Conservation (phyloP, 1,284 basidiomycete genomes). For the Golubevia pallescens region DNA sequence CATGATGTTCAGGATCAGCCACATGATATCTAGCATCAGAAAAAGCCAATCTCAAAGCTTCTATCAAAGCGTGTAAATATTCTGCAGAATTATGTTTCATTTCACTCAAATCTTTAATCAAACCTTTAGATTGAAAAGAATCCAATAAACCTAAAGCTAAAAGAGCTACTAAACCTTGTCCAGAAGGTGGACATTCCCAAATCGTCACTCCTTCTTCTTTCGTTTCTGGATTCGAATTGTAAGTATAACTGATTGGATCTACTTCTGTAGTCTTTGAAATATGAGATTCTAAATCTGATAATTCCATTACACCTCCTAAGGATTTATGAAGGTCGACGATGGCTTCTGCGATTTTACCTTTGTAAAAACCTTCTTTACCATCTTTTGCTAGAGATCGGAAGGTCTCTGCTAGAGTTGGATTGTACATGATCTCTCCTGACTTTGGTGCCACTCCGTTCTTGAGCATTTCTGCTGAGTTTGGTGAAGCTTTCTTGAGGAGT, state of each 20-base stretch:
- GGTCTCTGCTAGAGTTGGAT: constrained; percentile 79
- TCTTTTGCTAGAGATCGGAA: constrained; percentile 79
- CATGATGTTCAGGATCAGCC: constrained; percentile 78
- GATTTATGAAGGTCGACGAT: constrained; percentile 77
- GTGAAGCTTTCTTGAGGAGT: constrained; percentile 79
- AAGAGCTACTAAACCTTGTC: constrained; percentile 92
- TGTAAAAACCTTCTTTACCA: constrained; percentile 90
- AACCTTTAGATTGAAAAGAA: constrained; percentile 77
- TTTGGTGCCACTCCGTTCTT: constrained; percentile 75
- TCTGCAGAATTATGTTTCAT: constrained; percentile 85
- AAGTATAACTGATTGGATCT: constrained; percentile 88
- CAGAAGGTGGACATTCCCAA: constrained; percentile 84
- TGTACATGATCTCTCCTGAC: constrained; percentile 62
- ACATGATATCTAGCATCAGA: constrained; percentile 83
- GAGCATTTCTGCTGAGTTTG: constrained; percentile 82
- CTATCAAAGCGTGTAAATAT: constrained; percentile 87
- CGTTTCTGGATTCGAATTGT: constrained; percentile 66
- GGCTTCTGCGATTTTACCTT: constrained; percentile 82
- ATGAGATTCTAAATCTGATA: constrained; percentile 84
- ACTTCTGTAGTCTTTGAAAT: constrained; percentile 73
- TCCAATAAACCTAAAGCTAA: constrained; percentile 91
- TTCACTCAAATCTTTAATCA: constrained; percentile 74
- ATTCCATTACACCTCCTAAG: constrained; percentile 86
- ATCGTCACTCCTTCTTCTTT: constrained; percentile 70
- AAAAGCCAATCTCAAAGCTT: constrained; percentile 78